These are phyloP conservation scores for Podosphaera fusca DNA, from an alignment of 2,329 filamentous ascomycete genomes.

Conservation along the genomic window DNA sequence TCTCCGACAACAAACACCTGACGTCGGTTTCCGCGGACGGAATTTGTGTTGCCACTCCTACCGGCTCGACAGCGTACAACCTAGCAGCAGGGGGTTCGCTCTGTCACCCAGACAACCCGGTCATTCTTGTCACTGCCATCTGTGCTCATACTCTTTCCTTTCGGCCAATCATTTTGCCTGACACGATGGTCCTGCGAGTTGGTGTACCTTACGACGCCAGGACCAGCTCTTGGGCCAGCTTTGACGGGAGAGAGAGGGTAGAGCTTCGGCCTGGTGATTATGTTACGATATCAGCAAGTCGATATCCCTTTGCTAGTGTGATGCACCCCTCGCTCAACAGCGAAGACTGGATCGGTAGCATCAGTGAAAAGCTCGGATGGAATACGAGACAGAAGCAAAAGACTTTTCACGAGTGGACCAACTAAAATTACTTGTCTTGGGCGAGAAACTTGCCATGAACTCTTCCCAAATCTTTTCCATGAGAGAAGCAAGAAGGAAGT, in stretches of 20 bases:
- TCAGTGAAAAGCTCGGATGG: constrained; percentile 58
- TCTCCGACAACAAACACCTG: constrained; percentile 80
- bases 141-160: constrained; percentile 90
- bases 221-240: constrained; percentile 87
- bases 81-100: constrained; percentile 85
- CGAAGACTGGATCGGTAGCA: constrained; percentile 67
- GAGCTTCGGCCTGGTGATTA: constrained; percentile 62
- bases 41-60: constrained; percentile 81
- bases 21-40: constrained; percentile 86
- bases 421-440: background rate
- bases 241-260: constrained; percentile 78
- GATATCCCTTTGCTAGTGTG: constrained; percentile 61
- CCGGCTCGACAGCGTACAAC: constrained; percentile 87
- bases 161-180: constrained; percentile 84
- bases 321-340: constrained; percentile 43
- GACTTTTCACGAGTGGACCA: constrained; percentile 22
- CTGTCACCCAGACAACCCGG: constrained; percentile 88
- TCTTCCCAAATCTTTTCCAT: too few species aligned
- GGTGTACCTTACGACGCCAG: constrained; percentile 89
- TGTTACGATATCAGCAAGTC: constrained; percentile 58
- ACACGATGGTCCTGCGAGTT: constrained; percentile 79
- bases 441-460: too few species aligned
- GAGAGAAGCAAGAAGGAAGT: too few species aligned
- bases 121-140: constrained; percentile 83
- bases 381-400: constrained; percentile 63